phyloP scores from a whole-genome alignment of 2,329 filamentous ascomycete species.

The Colletotrichum sp. region DNA sequence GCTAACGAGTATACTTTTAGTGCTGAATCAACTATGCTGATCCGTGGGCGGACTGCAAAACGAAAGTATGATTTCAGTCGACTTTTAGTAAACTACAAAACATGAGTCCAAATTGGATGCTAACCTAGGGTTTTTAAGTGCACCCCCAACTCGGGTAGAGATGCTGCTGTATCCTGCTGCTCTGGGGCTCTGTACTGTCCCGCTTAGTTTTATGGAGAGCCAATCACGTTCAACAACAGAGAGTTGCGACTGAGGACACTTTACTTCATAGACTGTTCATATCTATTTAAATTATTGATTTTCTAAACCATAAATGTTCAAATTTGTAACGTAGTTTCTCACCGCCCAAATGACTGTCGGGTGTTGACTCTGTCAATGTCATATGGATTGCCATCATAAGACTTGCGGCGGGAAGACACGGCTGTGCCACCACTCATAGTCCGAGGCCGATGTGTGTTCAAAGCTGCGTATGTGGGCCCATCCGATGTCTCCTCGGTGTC shows the following conservation, averaged over 20 bases:
- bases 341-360: background rate
- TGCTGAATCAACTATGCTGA: background rate
- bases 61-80: background rate
- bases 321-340: background rate
- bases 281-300: background rate
- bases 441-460: background rate
- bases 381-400: background rate
- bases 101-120: background rate
- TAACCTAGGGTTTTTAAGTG: background rate
- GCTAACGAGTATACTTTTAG: background rate
- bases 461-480: background rate
- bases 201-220: background rate
- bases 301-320: background rate
- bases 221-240: background rate
- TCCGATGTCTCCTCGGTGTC: background rate
- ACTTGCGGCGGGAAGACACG: background rate
- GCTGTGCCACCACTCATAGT: background rate
- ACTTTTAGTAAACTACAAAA: background rate
- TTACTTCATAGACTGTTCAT: background rate
- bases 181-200: background rate
- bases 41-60: background rate
- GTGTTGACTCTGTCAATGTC: background rate
- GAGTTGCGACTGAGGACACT: background rate
- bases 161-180: background rate
- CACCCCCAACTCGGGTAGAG: background rate